Percentiles rank a stretch among this genome's conserved stretches.
Conservation (phyloP, 768 basidiomycete species). For the Russula sp. region DNA sequence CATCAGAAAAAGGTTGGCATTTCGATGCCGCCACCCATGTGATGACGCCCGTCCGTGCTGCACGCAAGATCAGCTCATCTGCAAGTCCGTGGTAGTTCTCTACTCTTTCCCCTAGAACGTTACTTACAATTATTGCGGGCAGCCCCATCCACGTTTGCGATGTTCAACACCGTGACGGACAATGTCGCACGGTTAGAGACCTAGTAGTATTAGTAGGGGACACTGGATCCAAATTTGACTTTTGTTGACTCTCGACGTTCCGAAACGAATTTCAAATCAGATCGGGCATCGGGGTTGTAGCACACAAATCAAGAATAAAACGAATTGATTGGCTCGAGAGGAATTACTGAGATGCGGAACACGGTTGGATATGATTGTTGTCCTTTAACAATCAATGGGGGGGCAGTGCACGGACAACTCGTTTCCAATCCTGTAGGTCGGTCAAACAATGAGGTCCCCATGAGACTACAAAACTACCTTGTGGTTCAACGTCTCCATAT, state of each 20-base stretch:
- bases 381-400: slow-evolving; percentile 22
- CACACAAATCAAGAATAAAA: neutral
- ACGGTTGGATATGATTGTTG: neutral
- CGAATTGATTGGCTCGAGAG: neutral
- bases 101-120: neutral
- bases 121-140: slow-evolving; percentile 8
- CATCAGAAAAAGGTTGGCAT: slow-evolving; percentile 48
- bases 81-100: slow-evolving; percentile 4
- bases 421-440: slow-evolving; percentile 39
- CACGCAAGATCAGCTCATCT: neutral
- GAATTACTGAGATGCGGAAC: neutral
- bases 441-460: neutral
- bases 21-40: slow-evolving; percentile 48
- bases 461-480: slow-evolving; percentile 45
- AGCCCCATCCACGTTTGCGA: slow-evolving; percentile 47
- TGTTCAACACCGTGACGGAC: slow-evolving; percentile 51
- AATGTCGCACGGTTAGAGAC: slow-evolving; percentile 43
- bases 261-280: neutral
- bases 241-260: neutral
- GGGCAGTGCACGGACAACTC: slow-evolving; percentile 33
- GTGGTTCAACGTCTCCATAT: slow-evolving; percentile 65
- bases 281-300: neutral
- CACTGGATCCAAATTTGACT: neutral
- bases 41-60: slow-evolving; percentile 41
- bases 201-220: neutral